Conservation (phyloP, 2,329 filamentous ascomycete species). For the Metarhizium humberi region DNA sequence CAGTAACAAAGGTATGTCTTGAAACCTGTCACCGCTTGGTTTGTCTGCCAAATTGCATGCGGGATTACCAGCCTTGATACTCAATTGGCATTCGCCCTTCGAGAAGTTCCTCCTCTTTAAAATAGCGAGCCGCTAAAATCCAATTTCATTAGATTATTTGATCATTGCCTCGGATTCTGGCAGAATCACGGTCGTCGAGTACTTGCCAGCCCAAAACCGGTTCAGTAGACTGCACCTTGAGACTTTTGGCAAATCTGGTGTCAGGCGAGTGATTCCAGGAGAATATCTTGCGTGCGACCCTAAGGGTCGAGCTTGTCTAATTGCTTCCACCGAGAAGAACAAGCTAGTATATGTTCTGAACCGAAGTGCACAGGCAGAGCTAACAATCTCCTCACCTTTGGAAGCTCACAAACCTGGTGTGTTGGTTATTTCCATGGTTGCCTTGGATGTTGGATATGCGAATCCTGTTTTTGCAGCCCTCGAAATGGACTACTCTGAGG, state of each 20-base stretch:
- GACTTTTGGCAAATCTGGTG: conserved; percentile 95
- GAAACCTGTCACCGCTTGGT: conserved; percentile 7
- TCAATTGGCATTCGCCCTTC: conserved; percentile 4
- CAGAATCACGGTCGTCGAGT: conserved; percentile 89
- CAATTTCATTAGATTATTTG: conserved; percentile 65
- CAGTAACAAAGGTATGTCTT: conserved; percentile 82
- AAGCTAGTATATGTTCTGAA: conserved; percentile 99
- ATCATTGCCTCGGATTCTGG: conserved; percentile 94
- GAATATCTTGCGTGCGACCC: conserved; percentile 95
- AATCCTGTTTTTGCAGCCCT: conserved; percentile 94
- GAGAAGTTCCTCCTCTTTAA: conserved; percentile 16
- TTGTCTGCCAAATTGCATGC: conserved; percentile 10
- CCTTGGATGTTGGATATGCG: conserved; percentile 90
- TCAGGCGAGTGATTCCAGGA: conserved; percentile 86
- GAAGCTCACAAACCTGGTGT: conserved; percentile 93
- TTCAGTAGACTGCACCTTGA: conserved; percentile 89
- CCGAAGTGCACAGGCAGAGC: conserved; percentile 84
- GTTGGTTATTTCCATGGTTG: conserved; percentile 77
- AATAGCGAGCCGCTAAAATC: conserved; percentile 16
- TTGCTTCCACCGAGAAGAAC: conserved; percentile 95
- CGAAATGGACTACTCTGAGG: conserved; percentile 86
- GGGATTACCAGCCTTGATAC: neutral
- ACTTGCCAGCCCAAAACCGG: conserved; percentile 73
- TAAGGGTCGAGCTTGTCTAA: conserved; percentile 88
- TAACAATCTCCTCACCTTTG: conserved; percentile 93